Evolutionary conservation across 192 early-diverging fungal genomes (phyloP).

Genomic region (Diversispora epigaea): DNA sequence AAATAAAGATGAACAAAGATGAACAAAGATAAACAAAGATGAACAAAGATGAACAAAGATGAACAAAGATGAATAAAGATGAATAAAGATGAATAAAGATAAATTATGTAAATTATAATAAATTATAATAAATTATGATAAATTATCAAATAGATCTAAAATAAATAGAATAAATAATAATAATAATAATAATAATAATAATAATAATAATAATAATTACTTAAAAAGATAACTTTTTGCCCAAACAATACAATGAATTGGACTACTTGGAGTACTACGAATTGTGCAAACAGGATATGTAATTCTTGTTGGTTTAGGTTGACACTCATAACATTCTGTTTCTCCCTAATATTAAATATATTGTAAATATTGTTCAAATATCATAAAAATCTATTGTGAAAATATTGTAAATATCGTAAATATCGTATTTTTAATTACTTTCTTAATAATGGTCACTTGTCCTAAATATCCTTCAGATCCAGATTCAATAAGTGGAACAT

Average conservation of each 20-base stretch:
- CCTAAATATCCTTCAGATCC: slow-evolving; percentile 95
- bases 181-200: too few species aligned
- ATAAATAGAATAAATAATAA: too few species aligned
- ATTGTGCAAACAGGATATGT: slow-evolving; percentile 98
- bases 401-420: neutral
- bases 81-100: neutral
- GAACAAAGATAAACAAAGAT: neutral
- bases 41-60: too few species aligned
- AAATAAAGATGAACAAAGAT: neutral
- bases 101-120: too few species aligned
- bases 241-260: slow-evolving; percentile 99
- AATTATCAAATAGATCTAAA: too few species aligned
- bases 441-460: slow-evolving; percentile 85
- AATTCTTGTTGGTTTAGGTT: slow-evolving; percentile 78
- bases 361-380: too few species aligned
- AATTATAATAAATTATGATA: too few species aligned
- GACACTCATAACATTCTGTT: slow-evolving; percentile 95
- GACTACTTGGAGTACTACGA: slow-evolving; percentile 87
- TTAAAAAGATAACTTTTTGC: slow-evolving; percentile 95
- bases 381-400: too few species aligned
- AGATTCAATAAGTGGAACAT: slow-evolving; percentile 91
- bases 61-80: neutral
- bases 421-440: slow-evolving; percentile 39
- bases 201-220: slow-evolving; percentile 32
- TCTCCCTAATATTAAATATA: slow-evolving; percentile 31